phyloP scores from a whole-genome alignment of 768 basidiomycete genomes.

The Termitomyces sp. region DNA sequence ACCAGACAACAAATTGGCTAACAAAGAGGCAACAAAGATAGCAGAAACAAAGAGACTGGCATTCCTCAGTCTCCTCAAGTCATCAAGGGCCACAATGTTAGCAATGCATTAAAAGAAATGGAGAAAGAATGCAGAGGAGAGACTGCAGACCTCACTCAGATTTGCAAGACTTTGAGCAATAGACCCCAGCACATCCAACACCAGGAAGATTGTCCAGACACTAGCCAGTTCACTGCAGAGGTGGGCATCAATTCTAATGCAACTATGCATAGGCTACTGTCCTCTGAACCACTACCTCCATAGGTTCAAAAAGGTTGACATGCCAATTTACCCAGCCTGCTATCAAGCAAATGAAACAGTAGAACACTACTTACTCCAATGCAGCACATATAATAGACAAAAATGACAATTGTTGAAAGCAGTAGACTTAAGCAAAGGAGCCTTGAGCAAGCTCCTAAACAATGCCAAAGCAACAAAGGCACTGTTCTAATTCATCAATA shows the following conservation, averaged over 20 bases:
- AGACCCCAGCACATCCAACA: background rate
- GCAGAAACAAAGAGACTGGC: background rate
- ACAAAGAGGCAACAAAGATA: background rate
- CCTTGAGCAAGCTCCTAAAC: no score
- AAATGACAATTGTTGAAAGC: background rate
- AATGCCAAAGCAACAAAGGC: no score
- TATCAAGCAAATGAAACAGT: background rate
- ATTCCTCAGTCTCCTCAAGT: background rate
- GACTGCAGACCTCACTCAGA: background rate
- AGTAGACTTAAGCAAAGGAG: background rate
- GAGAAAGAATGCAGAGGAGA: background rate
- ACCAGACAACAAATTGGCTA: background rate
- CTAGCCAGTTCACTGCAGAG: background rate
- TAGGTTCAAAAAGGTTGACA: background rate
- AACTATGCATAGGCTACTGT: no score
- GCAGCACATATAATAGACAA: background rate
- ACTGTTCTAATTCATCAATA: no score
- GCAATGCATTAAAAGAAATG: background rate
- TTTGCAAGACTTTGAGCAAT: background rate
- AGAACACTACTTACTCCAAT: background rate
- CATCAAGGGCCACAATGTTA: background rate
- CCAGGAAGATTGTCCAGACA: background rate
- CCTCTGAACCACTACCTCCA: no score
- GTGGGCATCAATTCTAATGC: no score
- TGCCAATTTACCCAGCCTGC: background rate